Conservation (phyloP, 1,284 basidiomycete genomes). For the Apiotrichum akiyoshidainum region DNA sequence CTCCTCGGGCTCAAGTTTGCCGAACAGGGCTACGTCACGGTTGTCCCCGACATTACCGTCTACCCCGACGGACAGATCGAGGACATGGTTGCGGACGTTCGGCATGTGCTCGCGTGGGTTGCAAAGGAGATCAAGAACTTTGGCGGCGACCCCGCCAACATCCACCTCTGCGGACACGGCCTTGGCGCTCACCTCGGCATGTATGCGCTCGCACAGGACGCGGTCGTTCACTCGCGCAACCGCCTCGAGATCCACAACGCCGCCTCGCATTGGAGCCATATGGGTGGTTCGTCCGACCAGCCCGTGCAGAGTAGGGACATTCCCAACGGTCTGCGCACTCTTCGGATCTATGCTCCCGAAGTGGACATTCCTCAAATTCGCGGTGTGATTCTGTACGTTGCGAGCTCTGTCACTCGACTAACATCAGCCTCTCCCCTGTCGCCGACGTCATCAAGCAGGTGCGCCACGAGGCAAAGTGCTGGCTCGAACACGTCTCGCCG, state of each 20-base stretch:
- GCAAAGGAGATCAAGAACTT: conserved; percentile 17
- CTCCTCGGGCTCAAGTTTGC: conserved; percentile 25
- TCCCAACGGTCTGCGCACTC: conserved; percentile 21
- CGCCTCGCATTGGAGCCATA: conserved; percentile 14
- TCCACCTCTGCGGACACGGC: conserved; percentile 48
- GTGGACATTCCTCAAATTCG: conserved; percentile 42
- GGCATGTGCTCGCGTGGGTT: conserved; percentile 23
- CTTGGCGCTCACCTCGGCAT: conserved; percentile 47
- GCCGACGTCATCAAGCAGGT: conserved; percentile 51
- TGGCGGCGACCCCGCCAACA: conserved; percentile 44
- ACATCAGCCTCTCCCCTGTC: conserved; percentile 39
- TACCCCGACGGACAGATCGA: conserved; percentile 27
- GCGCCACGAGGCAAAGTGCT: conserved; percentile 40
- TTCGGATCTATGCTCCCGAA: conserved; percentile 48
- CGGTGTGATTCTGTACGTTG: conserved; percentile 42
- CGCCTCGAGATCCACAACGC: conserved; percentile 21
- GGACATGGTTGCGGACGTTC: conserved; percentile 25
- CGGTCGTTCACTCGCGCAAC: conserved; percentile 29
- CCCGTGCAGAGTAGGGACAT: conserved; percentile 10
- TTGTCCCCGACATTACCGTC: conserved; percentile 27
- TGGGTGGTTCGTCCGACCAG: conserved; percentile 7
- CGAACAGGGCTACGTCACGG: conserved; percentile 28
- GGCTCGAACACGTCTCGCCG: conserved; percentile 48
- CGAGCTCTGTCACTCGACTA: not conserved
- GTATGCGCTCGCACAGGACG: conserved; percentile 40